A percentile compares a stretch with the other conserved stretches of the same genome.
Conservation (phyloP, 345 rosid species). For the Crucihimalaya himalaica region DNA sequence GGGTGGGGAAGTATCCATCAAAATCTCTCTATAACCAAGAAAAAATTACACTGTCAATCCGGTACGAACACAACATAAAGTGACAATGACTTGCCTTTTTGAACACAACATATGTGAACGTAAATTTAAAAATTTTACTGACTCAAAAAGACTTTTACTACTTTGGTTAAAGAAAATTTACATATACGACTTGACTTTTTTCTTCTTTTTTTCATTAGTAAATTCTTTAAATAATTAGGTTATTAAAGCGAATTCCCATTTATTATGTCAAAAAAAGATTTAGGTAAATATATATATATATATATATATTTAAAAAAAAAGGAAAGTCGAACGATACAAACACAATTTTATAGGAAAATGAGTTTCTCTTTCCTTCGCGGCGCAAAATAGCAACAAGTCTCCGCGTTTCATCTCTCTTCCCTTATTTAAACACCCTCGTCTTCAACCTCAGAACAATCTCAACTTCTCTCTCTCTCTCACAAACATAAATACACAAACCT, state of each 20-base stretch:
- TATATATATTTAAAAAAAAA: not conserved
- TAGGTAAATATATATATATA: no score
- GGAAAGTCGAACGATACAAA: conserved; percentile 22
- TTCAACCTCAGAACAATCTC: conserved; percentile 24
- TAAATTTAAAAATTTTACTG: not conserved
- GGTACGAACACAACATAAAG: not conserved
- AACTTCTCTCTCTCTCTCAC: conserved; percentile 2
- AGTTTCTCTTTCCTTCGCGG: conserved; percentile 9
- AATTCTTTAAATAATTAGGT: not conserved
- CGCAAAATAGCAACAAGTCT: conserved; percentile 39
- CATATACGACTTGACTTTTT: not conserved
- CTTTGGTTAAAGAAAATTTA: not conserved
- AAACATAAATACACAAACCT: conserved; percentile 11
- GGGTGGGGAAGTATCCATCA: not conserved
- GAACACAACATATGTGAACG: no score
- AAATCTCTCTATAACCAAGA: conserved; percentile 1
- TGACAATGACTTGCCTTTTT: conserved; percentile 19
- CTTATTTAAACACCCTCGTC: conserved; percentile 25
- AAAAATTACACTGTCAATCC: not conserved
- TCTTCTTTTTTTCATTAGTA: not conserved
- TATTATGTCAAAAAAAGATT: conserved; percentile 5
- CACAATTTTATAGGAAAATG: conserved; percentile 11
- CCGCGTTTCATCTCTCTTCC: conserved; percentile 26
- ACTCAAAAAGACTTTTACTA: not conserved
- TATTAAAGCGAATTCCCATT: not conserved